phyloP scores from a whole-genome alignment of 2,329 filamentous ascomycete genomes.

The Fusarium liriodendri region DNA sequence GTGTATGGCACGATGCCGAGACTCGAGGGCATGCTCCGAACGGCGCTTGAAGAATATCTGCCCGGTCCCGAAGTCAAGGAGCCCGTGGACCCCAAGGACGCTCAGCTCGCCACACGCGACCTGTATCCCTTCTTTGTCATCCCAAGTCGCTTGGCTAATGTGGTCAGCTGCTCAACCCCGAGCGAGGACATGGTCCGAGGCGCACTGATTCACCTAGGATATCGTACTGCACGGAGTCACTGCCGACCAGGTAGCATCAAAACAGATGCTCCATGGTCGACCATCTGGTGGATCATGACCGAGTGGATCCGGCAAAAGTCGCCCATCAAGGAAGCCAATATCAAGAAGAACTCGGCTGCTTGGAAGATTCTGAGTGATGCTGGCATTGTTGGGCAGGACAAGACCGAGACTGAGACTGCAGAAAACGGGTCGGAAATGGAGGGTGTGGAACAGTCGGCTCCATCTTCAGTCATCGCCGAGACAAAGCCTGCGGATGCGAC shows the following conservation, averaged over 20 bases:
- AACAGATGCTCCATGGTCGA: slow-evolving; percentile 90
- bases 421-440: slow-evolving; percentile 50
- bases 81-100: slow-evolving; percentile 53
- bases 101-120: slow-evolving; percentile 74
- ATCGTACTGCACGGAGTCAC: slow-evolving; percentile 86
- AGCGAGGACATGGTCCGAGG: slow-evolving; percentile 84
- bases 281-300: slow-evolving; percentile 92
- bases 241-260: slow-evolving; percentile 91
- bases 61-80: slow-evolving; percentile 51
- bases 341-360: slow-evolving; percentile 78
- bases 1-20: slow-evolving; percentile 84
- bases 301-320: slow-evolving; percentile 88
- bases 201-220: slow-evolving; percentile 83
- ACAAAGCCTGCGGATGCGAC: slow-evolving; percentile 12
- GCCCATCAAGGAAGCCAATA: slow-evolving; percentile 78
- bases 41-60: slow-evolving; percentile 81
- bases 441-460: slow-evolving; percentile 50
- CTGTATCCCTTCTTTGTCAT: slow-evolving; percentile 88
- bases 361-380: slow-evolving; percentile 71
- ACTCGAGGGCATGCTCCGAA: slow-evolving; percentile 91
- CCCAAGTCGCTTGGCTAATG: slow-evolving; percentile 78
- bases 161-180: slow-evolving; percentile 83
- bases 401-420: slow-evolving; percentile 27
- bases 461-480: slow-evolving; percentile 5
- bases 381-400: slow-evolving; percentile 51